Percentiles rank a stretch among this genome's conserved stretches.
Conservation (phyloP, 305 asterid species). For the Solanum chacoense region DNA sequence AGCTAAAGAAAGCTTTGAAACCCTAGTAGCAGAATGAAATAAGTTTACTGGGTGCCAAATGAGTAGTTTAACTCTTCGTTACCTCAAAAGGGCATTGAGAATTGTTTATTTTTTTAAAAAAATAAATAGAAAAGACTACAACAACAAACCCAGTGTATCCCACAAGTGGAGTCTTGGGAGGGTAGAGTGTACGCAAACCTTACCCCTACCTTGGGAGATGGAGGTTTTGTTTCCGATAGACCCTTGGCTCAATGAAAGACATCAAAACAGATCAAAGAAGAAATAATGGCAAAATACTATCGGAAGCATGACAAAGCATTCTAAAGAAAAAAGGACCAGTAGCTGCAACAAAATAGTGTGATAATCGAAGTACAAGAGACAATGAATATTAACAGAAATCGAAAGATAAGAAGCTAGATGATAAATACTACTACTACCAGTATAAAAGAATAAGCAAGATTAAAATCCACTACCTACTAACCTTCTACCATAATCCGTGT, state of each 20-base stretch:
- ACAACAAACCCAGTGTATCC: not conserved
- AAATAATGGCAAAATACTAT: not conserved
- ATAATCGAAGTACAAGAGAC: not conserved
- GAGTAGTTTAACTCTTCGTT: not conserved
- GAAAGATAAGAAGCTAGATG: not conserved
- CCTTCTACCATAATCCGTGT: not conserved
- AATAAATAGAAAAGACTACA: not conserved
- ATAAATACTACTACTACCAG: not conserved
- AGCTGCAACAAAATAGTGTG: not conserved
- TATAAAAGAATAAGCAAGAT: not conserved
- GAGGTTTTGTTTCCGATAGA: not conserved
- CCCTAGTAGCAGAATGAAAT: not conserved
- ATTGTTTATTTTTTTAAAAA: not conserved
- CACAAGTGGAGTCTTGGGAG: not conserved
- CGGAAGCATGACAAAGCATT: not conserved
- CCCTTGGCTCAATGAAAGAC: not conserved
- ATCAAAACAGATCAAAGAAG: not conserved
- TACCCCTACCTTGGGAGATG: not conserved
- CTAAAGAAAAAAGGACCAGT: not conserved
- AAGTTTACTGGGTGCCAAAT: not conserved
- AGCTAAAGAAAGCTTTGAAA: not conserved
- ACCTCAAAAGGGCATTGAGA: not conserved
- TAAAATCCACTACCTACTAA: not conserved
- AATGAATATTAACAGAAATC: not conserved
- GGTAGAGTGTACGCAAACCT: not conserved